Conservation (phyloP, 805 yeast species). For the Maudiozyma serrabonitensis region DNA sequence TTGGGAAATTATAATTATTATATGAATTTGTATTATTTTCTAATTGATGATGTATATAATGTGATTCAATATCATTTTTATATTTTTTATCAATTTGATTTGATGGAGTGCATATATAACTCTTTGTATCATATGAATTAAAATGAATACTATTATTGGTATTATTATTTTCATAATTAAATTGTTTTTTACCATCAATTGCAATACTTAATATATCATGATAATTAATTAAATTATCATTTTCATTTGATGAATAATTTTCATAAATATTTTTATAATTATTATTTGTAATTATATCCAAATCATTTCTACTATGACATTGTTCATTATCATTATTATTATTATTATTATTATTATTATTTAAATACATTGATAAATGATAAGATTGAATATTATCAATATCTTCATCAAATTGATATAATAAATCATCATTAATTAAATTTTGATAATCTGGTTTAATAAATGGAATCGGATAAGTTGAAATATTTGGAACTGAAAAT, state of each 20-base stretch:
- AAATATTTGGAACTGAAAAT: not conserved
- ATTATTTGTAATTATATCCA: not conserved
- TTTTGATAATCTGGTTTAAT: not conserved
- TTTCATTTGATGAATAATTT: too few relatives aligned
- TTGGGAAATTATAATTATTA: not conserved
- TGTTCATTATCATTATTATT: not conserved
- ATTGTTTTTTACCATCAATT: not conserved
- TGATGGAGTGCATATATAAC: not conserved
- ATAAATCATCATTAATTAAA: not conserved
- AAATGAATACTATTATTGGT: not conserved
- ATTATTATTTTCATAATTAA: not conserved
- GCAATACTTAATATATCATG: not conserved
- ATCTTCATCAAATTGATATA: slow-evolving; percentile 2
- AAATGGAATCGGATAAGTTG: not conserved
- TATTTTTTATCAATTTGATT: not conserved
- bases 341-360: not conserved
- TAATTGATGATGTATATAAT: not conserved
- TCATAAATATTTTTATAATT: not conserved
- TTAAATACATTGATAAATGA: not conserved
- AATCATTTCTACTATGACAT: not conserved
- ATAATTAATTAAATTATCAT: not conserved
- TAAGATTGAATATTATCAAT: not conserved
- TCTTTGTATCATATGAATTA: too few relatives aligned
- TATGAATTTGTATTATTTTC: not conserved
- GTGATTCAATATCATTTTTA: not conserved